A percentile compares a stretch with the other conserved stretches of the same genome.
phyloP scores from a whole-genome alignment of 345 rosid genomes.

The Euphorbia tirucalli region DNA sequence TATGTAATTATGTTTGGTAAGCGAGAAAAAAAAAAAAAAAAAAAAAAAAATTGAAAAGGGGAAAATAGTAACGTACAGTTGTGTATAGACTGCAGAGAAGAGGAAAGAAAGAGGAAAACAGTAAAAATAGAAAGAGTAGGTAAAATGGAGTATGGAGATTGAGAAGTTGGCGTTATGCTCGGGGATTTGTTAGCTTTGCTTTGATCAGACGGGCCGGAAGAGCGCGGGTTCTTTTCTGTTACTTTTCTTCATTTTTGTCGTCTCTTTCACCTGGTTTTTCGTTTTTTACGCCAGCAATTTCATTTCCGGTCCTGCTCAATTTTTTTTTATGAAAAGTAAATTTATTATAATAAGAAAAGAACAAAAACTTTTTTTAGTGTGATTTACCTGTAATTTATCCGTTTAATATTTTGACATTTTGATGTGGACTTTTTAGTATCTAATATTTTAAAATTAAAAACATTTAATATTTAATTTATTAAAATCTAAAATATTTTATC shows the following conservation, averaged over 20 bases:
- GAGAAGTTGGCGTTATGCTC: constrained; percentile 18
- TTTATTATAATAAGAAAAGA: no score
- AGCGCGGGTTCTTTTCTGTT: constrained; percentile 17
- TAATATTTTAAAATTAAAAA: no score
- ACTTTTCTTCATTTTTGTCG: neutral
- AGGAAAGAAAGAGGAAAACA: constrained; percentile 11
- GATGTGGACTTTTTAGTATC: no score
- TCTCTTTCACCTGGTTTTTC: no score
- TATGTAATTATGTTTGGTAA: constrained; percentile 26
- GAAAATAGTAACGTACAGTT: constrained; percentile 22
- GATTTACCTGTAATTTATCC: no score
- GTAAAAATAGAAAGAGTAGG: neutral
- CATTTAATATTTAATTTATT: no score
- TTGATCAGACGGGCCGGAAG: constrained; percentile 28
- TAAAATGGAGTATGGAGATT: neutral
- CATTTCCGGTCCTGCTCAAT: no score
- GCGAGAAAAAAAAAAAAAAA: constrained; percentile 28
- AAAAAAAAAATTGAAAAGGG: constrained; percentile 26
- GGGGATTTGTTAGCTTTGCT: constrained; percentile 9
- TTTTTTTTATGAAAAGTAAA: no score
- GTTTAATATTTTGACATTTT: no score
- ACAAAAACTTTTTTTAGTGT: no score
- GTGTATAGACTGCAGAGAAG: constrained; percentile 10
- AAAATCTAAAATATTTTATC: no score
- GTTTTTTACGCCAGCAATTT: neutral